Conservation (phyloP, 176 grass and related monocot genomes). For the Oryza nivara region DNA sequence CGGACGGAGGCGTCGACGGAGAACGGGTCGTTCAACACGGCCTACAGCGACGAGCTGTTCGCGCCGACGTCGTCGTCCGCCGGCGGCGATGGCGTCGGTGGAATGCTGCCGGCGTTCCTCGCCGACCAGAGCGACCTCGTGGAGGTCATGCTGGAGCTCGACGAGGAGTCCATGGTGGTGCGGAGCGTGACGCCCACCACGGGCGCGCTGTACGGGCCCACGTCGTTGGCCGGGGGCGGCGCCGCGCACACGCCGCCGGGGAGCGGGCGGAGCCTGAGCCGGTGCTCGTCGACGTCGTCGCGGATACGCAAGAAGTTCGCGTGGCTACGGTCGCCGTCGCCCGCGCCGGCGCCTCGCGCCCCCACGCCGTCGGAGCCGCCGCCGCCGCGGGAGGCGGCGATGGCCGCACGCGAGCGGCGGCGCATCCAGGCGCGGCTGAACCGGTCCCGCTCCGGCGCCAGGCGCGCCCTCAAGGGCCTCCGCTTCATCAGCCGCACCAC, state of each 20-base stretch:
- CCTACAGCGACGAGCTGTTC: slow-evolving; percentile 39
- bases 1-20: slow-evolving; percentile 56
- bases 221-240: slow-evolving; percentile 6
- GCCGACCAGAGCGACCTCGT: slow-evolving; percentile 71
- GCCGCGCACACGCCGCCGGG: slow-evolving; percentile 39
- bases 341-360: slow-evolving; percentile 5
- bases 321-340: slow-evolving; percentile 73
- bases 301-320: slow-evolving; percentile 76
- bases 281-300: slow-evolving; percentile 76
- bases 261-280: slow-evolving; percentile 51
- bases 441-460: slow-evolving; percentile 60
- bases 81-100: slow-evolving; percentile 9
- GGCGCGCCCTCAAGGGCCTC: slow-evolving; percentile 70
- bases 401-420: slow-evolving; percentile 68
- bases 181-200: slow-evolving; percentile 66
- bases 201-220: slow-evolving; percentile 14
- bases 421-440: slow-evolving; percentile 66
- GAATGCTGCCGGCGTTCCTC: slow-evolving; percentile 66
- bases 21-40: slow-evolving; percentile 65
- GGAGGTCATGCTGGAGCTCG: slow-evolving; percentile 80
- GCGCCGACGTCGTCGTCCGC: slow-evolving; percentile 19
- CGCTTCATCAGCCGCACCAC: slow-evolving; percentile 86
- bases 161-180: slow-evolving; percentile 85
- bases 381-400: slow-evolving; percentile 19
- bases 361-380: background rate